phyloP scores from a whole-genome alignment of 305 asterid genomes.

The Fraxinus latifolia region DNA sequence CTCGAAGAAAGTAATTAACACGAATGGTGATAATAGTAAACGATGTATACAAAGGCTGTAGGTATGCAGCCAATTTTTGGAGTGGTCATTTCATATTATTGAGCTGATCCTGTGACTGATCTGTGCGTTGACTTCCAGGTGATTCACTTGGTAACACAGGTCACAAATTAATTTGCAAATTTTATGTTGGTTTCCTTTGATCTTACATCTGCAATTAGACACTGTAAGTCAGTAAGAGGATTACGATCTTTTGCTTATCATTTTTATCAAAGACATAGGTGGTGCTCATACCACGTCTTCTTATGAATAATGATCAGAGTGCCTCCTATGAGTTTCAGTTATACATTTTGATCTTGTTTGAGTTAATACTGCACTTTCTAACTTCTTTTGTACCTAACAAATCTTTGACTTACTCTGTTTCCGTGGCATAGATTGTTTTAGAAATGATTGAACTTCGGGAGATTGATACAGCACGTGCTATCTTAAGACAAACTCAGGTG shows the following conservation, averaged over 20 bases:
- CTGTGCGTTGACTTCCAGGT: neutral
- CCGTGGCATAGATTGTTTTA: constrained; percentile 64
- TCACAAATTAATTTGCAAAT: neutral
- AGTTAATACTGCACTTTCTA: neutral
- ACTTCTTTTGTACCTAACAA: neutral
- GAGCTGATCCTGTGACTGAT: neutral
- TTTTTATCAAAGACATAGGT: neutral
- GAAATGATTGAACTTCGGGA: constrained; percentile 99
- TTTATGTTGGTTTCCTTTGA: neutral
- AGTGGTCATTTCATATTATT: neutral
- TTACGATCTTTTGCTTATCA: neutral
- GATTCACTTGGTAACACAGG: neutral
- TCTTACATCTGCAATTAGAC: neutral
- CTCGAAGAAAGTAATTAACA: neutral
- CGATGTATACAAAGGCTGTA: neutral
- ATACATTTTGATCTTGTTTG: neutral
- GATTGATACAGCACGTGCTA: constrained; percentile 96
- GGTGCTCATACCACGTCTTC: neutral
- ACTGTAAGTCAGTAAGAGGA: neutral
- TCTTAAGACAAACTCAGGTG: constrained; percentile 93
- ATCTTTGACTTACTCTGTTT: neutral
- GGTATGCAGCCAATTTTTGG: neutral
- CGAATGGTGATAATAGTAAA: neutral
- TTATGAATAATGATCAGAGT: neutral
- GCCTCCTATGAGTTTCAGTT: neutral